Percentiles rank a stretch among this genome's conserved stretches.
phyloP scores from a whole-genome alignment of 1,284 basidiomycete species.

The Neolentinus lepideus region DNA sequence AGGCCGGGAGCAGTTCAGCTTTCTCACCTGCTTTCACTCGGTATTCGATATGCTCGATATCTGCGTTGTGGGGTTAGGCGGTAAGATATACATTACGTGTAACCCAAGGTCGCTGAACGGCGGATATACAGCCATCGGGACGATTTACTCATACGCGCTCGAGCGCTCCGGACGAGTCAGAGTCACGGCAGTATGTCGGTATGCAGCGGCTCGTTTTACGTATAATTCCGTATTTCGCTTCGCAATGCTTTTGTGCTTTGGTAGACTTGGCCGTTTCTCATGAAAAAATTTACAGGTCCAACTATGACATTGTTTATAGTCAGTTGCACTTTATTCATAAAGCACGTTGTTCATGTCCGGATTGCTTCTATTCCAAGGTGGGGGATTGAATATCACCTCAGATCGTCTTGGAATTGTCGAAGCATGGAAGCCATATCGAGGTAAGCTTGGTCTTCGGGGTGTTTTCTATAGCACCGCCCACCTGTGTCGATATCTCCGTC shows the following conservation, averaged over 20 bases:
- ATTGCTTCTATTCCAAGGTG: constrained; percentile 14
- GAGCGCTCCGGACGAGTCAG: constrained; percentile 17
- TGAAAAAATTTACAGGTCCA: constrained; percentile 19
- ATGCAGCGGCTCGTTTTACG: constrained; percentile 5
- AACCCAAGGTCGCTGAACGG: not conserved
- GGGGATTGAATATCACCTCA: constrained; percentile 25
- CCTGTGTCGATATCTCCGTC: too few species aligned
- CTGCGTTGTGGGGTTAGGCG: constrained; percentile 17
- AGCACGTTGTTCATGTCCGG: not conserved
- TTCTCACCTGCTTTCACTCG: not conserved
- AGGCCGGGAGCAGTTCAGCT: too few species aligned
- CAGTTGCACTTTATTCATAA: constrained; percentile 1
- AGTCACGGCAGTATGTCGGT: constrained; percentile 27
- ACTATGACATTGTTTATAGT: constrained; percentile 22
- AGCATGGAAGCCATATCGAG: constrained; percentile 26
- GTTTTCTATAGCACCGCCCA: not conserved
- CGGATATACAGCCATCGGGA: constrained; percentile 21
- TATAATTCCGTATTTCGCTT: not conserved
- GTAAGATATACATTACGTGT: constrained; percentile 8
- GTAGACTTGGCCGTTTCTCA: not conserved
- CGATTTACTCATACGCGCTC: constrained; percentile 23
- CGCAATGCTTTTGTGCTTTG: not conserved
- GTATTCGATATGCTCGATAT: constrained; percentile 10
- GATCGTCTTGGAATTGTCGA: constrained; percentile 18
- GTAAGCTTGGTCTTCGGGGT: constrained; percentile 10